These are phyloP conservation scores for Huntiella decipiens DNA, from an alignment of 2,329 filamentous ascomycete genomes.

Conservation along the genomic window DNA sequence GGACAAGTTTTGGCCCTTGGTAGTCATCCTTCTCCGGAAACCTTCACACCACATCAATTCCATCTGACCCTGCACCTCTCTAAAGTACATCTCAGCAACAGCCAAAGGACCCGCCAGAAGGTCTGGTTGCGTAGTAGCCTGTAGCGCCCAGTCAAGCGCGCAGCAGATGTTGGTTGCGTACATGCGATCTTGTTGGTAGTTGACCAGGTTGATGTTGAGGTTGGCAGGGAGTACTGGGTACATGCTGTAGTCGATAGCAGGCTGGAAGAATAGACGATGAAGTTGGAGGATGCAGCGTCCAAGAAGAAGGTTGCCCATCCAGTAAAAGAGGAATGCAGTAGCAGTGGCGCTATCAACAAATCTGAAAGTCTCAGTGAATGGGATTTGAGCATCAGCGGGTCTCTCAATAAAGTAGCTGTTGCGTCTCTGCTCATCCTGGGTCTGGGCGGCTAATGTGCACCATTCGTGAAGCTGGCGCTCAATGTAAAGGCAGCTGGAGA, in stretches of 20 bases:
- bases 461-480: constrained; percentile 30
- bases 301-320: constrained; percentile 31
- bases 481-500: constrained; percentile 27
- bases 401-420: constrained; percentile 19
- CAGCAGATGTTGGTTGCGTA: constrained; percentile 32
- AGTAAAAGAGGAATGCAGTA: constrained; percentile 32
- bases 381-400: constrained; percentile 15
- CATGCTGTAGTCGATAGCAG: constrained; percentile 23
- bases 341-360: constrained; percentile 28
- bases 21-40: constrained; percentile 22
- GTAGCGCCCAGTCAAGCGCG: constrained; percentile 28
- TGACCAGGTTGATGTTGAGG: constrained; percentile 23
- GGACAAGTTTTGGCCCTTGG: constrained; percentile 24
- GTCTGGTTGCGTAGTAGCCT: constrained; percentile 26
- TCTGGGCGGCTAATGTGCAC: constrained; percentile 19
- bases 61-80: constrained; percentile 22
- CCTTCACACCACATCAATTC: constrained; percentile 30
- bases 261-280: constrained; percentile 25
- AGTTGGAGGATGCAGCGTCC: constrained; percentile 29
- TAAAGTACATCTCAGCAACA: constrained; percentile 25
- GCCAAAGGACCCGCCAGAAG: constrained; percentile 25
- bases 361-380: constrained; percentile 26
- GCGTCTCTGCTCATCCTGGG: constrained; percentile 12
- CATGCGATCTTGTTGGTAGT: constrained; percentile 25
- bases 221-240: constrained; percentile 22